Evolutionary conservation across 306 rosid genomes (phyloP).

Genomic region (Dicorynia guianensis): DNA sequence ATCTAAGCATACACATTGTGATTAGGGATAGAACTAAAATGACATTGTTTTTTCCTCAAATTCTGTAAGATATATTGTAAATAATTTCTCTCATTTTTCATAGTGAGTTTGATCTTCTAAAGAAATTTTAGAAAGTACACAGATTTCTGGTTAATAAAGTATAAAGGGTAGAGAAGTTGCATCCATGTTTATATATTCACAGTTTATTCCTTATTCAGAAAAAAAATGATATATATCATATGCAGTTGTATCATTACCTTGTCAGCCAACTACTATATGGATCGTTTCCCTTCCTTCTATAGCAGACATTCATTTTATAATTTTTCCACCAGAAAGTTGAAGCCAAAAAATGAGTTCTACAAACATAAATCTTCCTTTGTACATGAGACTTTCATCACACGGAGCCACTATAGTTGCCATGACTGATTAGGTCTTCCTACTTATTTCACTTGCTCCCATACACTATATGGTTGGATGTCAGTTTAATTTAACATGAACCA

Average conservation of each 20-base stretch:
- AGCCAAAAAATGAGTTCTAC: background rate
- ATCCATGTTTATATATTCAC: conserved; percentile 9
- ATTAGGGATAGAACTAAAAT: background rate
- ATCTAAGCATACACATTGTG: background rate
- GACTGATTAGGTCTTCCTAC: conserved; percentile 24
- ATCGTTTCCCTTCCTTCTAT: background rate
- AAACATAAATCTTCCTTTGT: background rate
- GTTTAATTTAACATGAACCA: too few relatives aligned
- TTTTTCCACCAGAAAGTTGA: conserved; percentile 4
- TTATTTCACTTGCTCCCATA: conserved; percentile 38
- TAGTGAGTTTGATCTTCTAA: background rate
- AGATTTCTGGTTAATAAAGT: conserved; percentile 1
- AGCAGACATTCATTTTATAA: conserved; percentile 12
- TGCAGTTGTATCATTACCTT: background rate
- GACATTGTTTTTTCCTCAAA: background rate
- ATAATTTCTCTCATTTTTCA: background rate
- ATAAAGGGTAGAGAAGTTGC: background rate
- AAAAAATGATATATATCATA: background rate
- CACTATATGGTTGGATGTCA: background rate
- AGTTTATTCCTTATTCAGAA: background rate
- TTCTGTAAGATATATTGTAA: conserved; percentile 8
- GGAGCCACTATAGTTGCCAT: background rate
- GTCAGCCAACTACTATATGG: conserved; percentile 1
- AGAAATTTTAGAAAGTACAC: background rate
- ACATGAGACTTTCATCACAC: conserved; percentile 23